Base-by-base conservation (phyloP, 176 grass and related monocot species). In the Carex parvula region DNA sequence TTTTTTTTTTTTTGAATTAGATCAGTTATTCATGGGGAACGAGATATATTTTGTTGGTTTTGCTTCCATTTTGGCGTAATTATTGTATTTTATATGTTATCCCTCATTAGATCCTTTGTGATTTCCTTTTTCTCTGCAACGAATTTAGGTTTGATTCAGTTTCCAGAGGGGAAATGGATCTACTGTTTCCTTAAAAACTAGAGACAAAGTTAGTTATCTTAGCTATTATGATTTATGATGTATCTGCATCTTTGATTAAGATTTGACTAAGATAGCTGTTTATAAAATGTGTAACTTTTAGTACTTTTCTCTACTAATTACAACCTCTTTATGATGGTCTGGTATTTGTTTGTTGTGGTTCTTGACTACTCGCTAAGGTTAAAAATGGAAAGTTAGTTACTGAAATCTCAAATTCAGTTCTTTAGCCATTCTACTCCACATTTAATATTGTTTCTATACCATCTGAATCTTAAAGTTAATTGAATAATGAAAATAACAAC, bases 181-280 rank as follows among this genome's bases (percentile, higher is more conserved):
- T 56, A 79, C 52, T 29, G 12, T 79, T 79, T 59, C 75, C 53
- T 54, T 79, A 58, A 59, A 79, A 15, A 8, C 74, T 57, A 39
- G 30, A 39, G 29, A 42, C 5, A 46, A n/a, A 39, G 29, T 66
- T 66, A 39, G 33, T n/a, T 6, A 69, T 37, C 29, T 67, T 37
- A 37, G 64, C 4, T 21, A 62, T 5, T 39, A 26, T 26, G 24
- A 26, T 26, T 26, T 26, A 26, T 26, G 24, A 26, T 26, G 24
- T 26, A 26, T 26, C 0, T 26, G 24, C 24, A 26, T 26, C 24
- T 26, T 26, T 26, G 24, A 26, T 26, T 26, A 26, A 26, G 24
- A 26, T 26, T 26, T 26, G 24, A 26, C 24, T 26, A 26, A 26
- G 24, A 26, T 26, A 26, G 24, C 24, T 26, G 24, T 26, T 26